A percentile compares a stretch with the other conserved stretches of the same genome.
Evolutionary conservation across 1,284 basidiomycete genomes (phyloP).

Genomic region (Agaricales sp.): DNA sequence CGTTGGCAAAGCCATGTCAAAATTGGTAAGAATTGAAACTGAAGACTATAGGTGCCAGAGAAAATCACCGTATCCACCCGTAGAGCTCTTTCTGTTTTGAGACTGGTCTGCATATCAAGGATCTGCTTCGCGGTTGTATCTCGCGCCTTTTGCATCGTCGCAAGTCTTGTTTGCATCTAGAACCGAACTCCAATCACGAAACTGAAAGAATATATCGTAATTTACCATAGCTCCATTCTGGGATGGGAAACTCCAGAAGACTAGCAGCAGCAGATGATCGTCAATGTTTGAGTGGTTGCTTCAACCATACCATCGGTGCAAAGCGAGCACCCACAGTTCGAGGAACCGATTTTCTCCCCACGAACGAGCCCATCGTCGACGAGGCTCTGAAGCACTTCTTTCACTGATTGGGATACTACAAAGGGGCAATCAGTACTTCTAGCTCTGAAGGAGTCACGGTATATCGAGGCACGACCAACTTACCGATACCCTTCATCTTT

Average conservation of each 20-base stretch:
- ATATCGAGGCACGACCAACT: constrained; percentile 11
- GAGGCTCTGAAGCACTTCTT: constrained; percentile 78
- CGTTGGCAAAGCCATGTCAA: neutral
- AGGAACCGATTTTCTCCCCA: constrained; percentile 83
- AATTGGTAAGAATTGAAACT: neutral
- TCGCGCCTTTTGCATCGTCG: constrained; percentile 41
- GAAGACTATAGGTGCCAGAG: neutral
- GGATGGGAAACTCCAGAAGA: constrained; percentile 90
- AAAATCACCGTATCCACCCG: constrained; percentile 57
- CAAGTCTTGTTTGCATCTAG: constrained; percentile 53
- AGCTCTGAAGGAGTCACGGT: too few species aligned
- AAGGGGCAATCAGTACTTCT: neutral
- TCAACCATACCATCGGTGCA: constrained; percentile 8
- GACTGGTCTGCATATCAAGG: constrained; percentile 28
- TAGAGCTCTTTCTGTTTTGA: constrained; percentile 42
- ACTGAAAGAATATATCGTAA: neutral
- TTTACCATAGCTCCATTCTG: constrained; percentile 69
- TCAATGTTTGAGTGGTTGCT: constrained; percentile 1
- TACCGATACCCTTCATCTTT: constrained; percentile 84
- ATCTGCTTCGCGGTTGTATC: constrained; percentile 37
- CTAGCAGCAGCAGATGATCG: constrained; percentile 25
- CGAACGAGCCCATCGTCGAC: constrained; percentile 78
- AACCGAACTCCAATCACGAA: constrained; percentile 5
- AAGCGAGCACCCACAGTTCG: constrained; percentile 58
- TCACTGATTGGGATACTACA: constrained; percentile 77